These are phyloP conservation scores for Didymella sp. DNA, from an alignment of 2,329 filamentous ascomycete species.

Conservation along the genomic window DNA sequence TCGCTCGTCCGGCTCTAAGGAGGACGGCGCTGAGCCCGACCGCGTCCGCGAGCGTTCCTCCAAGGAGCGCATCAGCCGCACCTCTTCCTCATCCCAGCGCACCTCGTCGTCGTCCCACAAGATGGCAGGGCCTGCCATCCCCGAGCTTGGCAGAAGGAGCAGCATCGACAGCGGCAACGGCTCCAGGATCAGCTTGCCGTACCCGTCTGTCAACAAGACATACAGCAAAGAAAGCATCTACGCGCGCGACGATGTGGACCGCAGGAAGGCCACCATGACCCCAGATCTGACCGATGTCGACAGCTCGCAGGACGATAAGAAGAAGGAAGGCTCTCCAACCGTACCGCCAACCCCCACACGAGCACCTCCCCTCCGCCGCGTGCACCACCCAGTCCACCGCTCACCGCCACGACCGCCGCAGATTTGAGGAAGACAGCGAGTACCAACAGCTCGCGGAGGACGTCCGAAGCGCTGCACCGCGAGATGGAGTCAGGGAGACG, in stretches of 20 bases:
- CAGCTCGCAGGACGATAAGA: constrained; percentile 39
- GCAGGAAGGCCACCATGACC: constrained; percentile 42
- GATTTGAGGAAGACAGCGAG: constrained; percentile 55
- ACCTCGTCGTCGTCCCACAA: constrained; percentile 36
- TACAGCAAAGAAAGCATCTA: constrained; percentile 87
- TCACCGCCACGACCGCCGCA: constrained; percentile 51
- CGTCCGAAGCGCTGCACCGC: constrained; percentile 45
- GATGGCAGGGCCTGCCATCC: constrained; percentile 49
- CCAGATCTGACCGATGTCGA: constrained; percentile 54
- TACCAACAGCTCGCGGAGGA: constrained; percentile 53
- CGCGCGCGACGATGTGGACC: constrained; percentile 56
- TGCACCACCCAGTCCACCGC: constrained; percentile 57
- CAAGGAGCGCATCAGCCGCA: constrained; percentile 36
- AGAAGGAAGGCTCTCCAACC: constrained; percentile 19
- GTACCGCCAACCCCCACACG: constrained; percentile 26
- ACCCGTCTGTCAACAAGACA: constrained; percentile 85
- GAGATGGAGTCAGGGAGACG: constrained; percentile 51
- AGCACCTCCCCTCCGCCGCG: constrained; percentile 35
- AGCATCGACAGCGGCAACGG: constrained; percentile 46
- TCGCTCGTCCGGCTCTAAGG: constrained; percentile 33
- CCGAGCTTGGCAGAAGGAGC: constrained; percentile 56
- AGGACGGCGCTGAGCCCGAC: constrained; percentile 24
- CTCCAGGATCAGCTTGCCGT: constrained; percentile 63
- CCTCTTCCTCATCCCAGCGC: constrained; percentile 35
- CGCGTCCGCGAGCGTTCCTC: constrained; percentile 32